Percentiles rank a stretch among this genome's conserved stretches.
Conservation (phyloP, 192 early-diverging fungal genomes). For the Jimgerdemannia lactiflua region DNA sequence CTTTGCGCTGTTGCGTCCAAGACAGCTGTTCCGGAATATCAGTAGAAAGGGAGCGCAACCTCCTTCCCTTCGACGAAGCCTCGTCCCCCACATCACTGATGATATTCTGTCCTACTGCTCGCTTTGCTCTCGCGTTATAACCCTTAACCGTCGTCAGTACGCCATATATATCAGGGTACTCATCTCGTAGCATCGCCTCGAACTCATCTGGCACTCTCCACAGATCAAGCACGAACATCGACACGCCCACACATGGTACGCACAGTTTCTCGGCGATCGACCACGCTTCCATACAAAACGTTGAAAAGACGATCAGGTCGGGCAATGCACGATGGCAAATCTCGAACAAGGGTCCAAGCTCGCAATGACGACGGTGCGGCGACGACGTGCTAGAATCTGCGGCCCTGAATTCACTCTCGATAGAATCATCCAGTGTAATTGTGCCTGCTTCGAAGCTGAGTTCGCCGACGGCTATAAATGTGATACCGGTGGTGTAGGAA, state of each 20-base stretch:
- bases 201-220: neutral
- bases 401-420: too few species aligned
- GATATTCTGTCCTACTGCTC: neutral
- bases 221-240: neutral
- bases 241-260: neutral
- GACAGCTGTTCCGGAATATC: too few species aligned
- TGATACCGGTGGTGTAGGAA: neutral
- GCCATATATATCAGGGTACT: neutral
- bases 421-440: neutral
- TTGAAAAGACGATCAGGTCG: neutral
- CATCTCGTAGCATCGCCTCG: neutral
- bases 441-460: neutral
- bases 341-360: neutral
- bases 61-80: neutral
- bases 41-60: neutral
- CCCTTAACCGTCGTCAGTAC: neutral
- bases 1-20: too few species aligned
- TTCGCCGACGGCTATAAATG: neutral
- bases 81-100: neutral
- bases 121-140: neutral
- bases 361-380: neutral
- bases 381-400: neutral
- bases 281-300: neutral
- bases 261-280: neutral
- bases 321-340: neutral